Conservation (phyloP, 148 eudicot species). For the Rhododendron molle region DNA sequence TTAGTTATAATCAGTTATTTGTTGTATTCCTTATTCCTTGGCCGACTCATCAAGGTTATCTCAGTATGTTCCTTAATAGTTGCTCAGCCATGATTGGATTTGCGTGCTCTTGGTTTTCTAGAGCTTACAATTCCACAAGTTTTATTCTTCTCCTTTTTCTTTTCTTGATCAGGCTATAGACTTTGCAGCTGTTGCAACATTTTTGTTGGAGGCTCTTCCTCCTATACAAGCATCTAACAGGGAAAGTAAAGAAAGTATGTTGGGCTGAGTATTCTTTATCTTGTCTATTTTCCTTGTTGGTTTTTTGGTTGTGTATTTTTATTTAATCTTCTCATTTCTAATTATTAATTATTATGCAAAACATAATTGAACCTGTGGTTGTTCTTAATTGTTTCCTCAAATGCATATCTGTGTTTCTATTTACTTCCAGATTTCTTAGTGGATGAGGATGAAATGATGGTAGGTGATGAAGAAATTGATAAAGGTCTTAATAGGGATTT, state of each 20-base stretch:
- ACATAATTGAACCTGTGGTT: neutral
- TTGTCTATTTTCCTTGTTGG: neutral
- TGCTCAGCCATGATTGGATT: neutral
- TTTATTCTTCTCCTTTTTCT: neutral
- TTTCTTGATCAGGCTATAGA: conserved; percentile 63
- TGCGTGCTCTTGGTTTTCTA: neutral
- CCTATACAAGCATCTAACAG: conserved; percentile 47
- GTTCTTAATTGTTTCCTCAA: conserved; percentile 1
- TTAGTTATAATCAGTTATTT: neutral
- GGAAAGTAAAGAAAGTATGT: conserved; percentile 55
- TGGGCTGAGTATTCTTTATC: neutral
- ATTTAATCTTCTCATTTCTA: neutral
- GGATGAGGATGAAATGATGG: conserved; percentile 73
- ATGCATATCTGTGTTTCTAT: neutral
- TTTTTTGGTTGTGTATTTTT: neutral
- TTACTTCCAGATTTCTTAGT: conserved; percentile 36
- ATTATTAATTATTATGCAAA: neutral
- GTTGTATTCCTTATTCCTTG: neutral
- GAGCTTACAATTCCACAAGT: neutral
- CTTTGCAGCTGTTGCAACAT: conserved; percentile 71
- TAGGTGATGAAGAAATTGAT: conserved; percentile 43
- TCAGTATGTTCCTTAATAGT: neutral
- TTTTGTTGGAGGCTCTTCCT: conserved; percentile 78
- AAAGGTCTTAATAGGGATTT: conserved; percentile 47
- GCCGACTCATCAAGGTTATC: neutral